Base-by-base conservation (phyloP, 768 basidiomycete species). In the Boletus patriciae region DNA sequence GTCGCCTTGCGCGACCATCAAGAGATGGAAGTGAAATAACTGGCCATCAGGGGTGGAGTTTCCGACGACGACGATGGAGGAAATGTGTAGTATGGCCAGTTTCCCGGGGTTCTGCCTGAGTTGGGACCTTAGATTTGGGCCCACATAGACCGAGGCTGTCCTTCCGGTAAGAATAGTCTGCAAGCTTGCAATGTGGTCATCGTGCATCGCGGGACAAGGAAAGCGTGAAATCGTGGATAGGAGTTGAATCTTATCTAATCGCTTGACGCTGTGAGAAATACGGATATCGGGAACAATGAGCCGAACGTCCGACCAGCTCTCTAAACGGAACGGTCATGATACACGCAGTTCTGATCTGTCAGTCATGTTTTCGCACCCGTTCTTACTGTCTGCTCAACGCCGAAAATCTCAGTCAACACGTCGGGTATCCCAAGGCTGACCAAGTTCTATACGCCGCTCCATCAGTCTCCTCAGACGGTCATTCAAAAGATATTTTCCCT, bases 401-500 rank as follows among this genome's bases (percentile, higher is more conserved):
- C 53, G 52, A 62, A 55, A 51, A 56, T 58, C 46, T n/a, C 68
- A 90, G 94, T 98, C 78, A 98, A 98, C 75, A 98, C 93, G 25
- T 87, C 91, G 51, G 96, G 96, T 46, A 82, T 90, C 56, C 81
- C 90, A 12, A 85, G 92, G 44, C 74, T 94, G 58, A 85, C 88
- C 65, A 94, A 94, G 73, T 96, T 94, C 78, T 95, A 92, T 76
- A 87, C 90, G 7, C 87, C 90, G 6, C 77, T 91, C 18, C 83
- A 87, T 19, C 77, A 69, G 48, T 73, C 71, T 55, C 76, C 84
- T 18, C 85, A 87, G 69, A 80, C 80, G 6, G 79, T 95, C 33
- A 83, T 96, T 48, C 83, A 90, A 62, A 90, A 89, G 78, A 98
- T 98, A 71, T 98, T 92, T 74, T 85, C 87, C 18, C 84, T 98